phyloP scores from a whole-genome alignment of 176 grass and related monocot genomes.

The Metroxylon sagu region DNA sequence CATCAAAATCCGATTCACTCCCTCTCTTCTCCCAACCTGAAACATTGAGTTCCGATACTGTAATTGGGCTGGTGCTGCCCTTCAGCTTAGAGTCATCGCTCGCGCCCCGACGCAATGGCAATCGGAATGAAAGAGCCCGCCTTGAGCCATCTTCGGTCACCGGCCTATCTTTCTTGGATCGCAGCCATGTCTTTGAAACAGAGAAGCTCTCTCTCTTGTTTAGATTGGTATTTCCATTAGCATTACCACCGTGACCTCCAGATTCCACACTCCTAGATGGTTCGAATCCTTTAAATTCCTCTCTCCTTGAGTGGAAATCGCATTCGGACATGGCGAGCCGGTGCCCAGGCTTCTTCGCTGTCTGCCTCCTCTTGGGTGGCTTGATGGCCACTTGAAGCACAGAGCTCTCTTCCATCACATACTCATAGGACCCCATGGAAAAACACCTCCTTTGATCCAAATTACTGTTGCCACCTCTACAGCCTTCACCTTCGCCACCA shows the following conservation, averaged over 20 bases:
- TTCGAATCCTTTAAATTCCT: not conserved
- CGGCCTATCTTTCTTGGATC: conserved; percentile 36
- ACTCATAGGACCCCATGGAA: conserved; percentile 14
- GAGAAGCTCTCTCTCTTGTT: conserved; percentile 57
- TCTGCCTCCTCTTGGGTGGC: not conserved
- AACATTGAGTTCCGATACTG: conserved; percentile 31
- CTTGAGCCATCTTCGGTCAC: conserved; percentile 25
- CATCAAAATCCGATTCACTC: conserved; percentile 40
- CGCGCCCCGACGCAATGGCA: conserved; percentile 41
- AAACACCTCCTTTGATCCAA: conserved; percentile 6
- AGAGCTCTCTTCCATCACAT: conserved; percentile 4
- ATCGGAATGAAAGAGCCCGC: conserved; percentile 72
- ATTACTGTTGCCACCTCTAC: not conserved
- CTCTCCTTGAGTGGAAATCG: not conserved
- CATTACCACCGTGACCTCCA: not conserved
- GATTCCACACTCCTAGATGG: not conserved
- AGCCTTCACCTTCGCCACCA: not conserved
- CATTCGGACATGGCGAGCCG: not conserved
- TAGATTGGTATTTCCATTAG: conserved; percentile 3
- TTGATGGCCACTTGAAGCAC: conserved; percentile 3
- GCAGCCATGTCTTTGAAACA: conserved; percentile 81
- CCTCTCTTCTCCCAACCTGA: conserved; percentile 27
- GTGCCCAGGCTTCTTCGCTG: not conserved
- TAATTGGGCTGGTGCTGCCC: conserved; percentile 38
- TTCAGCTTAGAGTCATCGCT: not conserved